These are phyloP conservation scores for Dothistroma pini DNA, from an alignment of 2,329 filamentous ascomycete genomes.

Conservation along the genomic window DNA sequence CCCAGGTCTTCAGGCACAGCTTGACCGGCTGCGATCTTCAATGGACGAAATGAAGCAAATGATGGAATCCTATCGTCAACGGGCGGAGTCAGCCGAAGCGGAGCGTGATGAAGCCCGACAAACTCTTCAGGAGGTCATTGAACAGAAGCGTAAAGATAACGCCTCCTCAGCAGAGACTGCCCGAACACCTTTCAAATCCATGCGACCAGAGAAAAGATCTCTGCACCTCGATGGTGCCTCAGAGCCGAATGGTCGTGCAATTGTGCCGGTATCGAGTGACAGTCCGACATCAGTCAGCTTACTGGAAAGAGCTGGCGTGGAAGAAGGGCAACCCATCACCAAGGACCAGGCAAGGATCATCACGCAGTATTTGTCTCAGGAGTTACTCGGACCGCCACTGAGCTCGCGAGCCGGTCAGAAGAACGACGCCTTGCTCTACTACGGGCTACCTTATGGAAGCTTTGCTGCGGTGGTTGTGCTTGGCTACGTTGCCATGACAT, in stretches of 20 bases:
- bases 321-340: conserved; percentile 34
- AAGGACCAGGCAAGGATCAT: conserved; percentile 33
- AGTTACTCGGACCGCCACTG: conserved; percentile 25
- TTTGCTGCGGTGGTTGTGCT: conserved; percentile 32
- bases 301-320: conserved; percentile 31
- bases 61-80: conserved; percentile 70
- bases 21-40: conserved; percentile 73
- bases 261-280: conserved; percentile 14
- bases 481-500: conserved; percentile 32
- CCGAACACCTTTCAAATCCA: conserved; percentile 14
- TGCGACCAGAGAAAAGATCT: conserved; percentile 14
- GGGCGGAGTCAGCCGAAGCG: conserved; percentile 73
- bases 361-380: conserved; percentile 29
- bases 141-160: conserved; percentile 70
- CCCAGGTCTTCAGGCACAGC: conserved; percentile 60
- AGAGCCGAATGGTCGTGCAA: conserved; percentile 27
- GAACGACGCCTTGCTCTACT: conserved; percentile 24
- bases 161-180: conserved; percentile 34
- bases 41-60: conserved; percentile 78
- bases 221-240: conserved; percentile 18
- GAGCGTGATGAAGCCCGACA: conserved; percentile 70
- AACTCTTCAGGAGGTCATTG: conserved; percentile 81
- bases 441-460: conserved; percentile 30
- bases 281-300: conserved; percentile 29
- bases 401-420: conserved; percentile 10